These are phyloP conservation scores for Phylloporus sp. DNA, from an alignment of 1,284 basidiomycete species.

Conservation along the genomic window DNA sequence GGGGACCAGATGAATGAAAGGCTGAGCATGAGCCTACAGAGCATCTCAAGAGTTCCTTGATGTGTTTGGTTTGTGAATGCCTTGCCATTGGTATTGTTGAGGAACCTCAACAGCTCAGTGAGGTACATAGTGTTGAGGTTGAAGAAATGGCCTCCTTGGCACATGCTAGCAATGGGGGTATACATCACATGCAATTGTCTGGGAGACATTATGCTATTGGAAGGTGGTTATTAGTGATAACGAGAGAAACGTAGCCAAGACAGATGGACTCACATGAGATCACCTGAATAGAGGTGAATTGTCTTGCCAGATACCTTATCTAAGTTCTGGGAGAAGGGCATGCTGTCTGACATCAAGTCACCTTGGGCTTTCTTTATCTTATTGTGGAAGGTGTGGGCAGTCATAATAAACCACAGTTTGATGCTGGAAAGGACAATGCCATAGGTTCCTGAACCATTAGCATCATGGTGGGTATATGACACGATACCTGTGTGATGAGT, in stretches of 20 bases:
- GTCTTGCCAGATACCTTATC: background rate
- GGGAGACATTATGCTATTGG: background rate
- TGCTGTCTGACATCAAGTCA: background rate
- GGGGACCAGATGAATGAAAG: background rate
- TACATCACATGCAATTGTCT: background rate
- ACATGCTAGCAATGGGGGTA: background rate
- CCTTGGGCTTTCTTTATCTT: background rate
- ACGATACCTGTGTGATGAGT: background rate
- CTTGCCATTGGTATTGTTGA: background rate
- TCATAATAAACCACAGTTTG: background rate
- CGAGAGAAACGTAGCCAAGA: no score
- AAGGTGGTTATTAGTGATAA: no score
- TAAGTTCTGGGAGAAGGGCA: background rate
- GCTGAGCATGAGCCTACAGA: background rate
- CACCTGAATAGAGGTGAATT: background rate
- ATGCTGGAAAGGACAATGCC: background rate
- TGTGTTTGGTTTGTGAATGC: background rate
- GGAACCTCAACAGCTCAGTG: background rate
- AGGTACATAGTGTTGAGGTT: constrained; percentile 4
- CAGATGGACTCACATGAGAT: background rate
- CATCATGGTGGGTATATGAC: background rate
- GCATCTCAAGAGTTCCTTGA: background rate
- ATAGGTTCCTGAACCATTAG: background rate
- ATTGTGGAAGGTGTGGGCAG: background rate
- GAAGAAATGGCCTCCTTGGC: background rate